phyloP scores from a whole-genome alignment of 768 basidiomycete genomes.

The Suillus subalutaceus region DNA sequence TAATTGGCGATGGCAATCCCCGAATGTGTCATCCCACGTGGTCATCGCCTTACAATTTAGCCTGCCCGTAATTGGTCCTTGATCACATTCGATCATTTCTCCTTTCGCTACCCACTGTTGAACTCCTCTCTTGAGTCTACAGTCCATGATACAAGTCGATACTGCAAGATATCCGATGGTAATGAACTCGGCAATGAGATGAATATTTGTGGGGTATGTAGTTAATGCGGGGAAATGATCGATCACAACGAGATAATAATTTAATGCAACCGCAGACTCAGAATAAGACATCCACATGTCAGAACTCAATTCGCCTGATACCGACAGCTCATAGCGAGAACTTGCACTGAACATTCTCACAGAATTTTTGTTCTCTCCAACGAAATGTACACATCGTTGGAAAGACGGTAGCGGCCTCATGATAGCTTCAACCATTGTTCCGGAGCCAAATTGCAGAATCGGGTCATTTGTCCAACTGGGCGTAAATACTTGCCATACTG shows the following conservation, averaged over 20 bases:
- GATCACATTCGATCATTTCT: slow-evolving; percentile 4
- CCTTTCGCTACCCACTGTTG: neutral
- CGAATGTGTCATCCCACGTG: slow-evolving; percentile 18
- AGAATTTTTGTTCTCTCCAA: neutral
- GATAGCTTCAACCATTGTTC: neutral
- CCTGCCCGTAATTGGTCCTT: neutral
- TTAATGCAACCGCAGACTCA: neutral
- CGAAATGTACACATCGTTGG: neutral
- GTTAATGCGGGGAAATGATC: slow-evolving; percentile 2
- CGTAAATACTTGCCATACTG: neutral
- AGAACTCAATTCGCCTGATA: neutral
- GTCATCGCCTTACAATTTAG: slow-evolving; percentile 3
- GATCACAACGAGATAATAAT: neutral
- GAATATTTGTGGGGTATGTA: neutral
- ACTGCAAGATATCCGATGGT: neutral
- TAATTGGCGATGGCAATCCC: slow-evolving; percentile 18
- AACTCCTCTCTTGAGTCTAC: neutral
- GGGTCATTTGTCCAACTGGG: neutral
- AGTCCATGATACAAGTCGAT: neutral
- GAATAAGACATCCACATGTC: slow-evolving; percentile 1
- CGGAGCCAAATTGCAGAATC: neutral
- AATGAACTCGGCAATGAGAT: neutral
- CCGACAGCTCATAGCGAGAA: neutral
- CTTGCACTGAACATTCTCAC: neutral
- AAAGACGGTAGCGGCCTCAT: too few relatives aligned